Conservation (phyloP, 192 early-diverging fungal genomes). For the Chytriomyces sp. region DNA sequence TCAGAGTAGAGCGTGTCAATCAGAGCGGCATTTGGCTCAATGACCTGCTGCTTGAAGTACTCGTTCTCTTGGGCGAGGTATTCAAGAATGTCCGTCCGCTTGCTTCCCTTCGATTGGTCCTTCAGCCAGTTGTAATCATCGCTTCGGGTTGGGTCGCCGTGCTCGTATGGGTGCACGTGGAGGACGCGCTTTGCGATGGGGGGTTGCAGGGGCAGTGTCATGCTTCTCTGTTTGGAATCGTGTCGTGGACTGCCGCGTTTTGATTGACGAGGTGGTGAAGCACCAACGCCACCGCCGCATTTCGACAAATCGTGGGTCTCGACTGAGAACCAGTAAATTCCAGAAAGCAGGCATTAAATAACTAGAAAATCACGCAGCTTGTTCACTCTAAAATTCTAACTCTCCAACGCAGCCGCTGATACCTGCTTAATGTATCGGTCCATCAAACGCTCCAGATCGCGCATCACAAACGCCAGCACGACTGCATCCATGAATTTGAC, state of each 20-base stretch:
- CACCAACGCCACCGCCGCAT: too few species aligned
- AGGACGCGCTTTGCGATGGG: conserved; percentile 46
- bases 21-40: conserved; percentile 33
- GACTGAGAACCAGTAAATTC: too few species aligned
- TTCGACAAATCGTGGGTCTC: too few species aligned
- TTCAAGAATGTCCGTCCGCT: conserved; percentile 42
- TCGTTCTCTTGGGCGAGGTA: conserved; percentile 45
- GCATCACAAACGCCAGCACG: not conserved
- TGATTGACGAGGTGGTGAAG: too few species aligned
- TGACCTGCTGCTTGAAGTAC: conserved; percentile 34
- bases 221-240: not conserved
- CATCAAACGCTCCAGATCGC: conserved; percentile 7
- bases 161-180: conserved; percentile 12
- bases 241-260: too few species aligned
- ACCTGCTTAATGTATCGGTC: conserved; percentile 6
- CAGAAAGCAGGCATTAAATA: too few species aligned
- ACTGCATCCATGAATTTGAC: conserved; percentile 9
- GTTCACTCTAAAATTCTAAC: too few species aligned
- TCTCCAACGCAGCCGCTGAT: conserved; percentile 1
- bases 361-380: too few species aligned
- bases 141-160: not conserved
- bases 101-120: conserved; percentile 40
- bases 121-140: conserved; percentile 55
- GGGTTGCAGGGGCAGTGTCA: not conserved
- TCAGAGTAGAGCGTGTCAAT: conserved; percentile 52